Conservation (phyloP, 176 grass and related monocot species). For the Metroxylon sagu region DNA sequence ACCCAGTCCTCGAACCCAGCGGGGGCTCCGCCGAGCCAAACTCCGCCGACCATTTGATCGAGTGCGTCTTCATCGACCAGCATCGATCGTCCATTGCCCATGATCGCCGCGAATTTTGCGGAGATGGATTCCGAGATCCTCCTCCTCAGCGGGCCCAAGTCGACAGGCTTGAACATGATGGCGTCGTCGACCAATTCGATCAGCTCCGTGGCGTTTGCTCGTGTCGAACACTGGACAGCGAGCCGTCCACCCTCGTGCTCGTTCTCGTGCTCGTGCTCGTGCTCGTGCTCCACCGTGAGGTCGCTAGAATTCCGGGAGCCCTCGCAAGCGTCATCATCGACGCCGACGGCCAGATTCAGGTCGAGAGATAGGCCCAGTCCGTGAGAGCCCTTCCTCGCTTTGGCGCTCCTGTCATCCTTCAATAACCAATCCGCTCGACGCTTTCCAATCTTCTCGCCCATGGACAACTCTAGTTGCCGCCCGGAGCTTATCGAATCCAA, state of each 20-base stretch:
- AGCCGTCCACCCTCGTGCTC: neutral
- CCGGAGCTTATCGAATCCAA: neutral
- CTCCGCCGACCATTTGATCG: conserved; percentile 23
- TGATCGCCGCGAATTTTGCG: conserved; percentile 20
- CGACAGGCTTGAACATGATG: conserved; percentile 54
- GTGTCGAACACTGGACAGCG: conserved; percentile 7
- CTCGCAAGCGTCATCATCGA: conserved; percentile 37
- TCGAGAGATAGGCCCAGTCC: conserved; percentile 7
- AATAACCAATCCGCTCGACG: conserved; percentile 23
- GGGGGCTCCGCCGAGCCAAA: conserved; percentile 23
- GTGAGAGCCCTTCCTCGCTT: conserved; percentile 28
- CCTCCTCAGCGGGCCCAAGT: conserved; percentile 30
- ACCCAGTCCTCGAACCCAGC: conserved; percentile 3
- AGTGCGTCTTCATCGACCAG: conserved; percentile 32
- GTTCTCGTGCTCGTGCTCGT: conserved; percentile 7
- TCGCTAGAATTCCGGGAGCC: conserved; percentile 63
- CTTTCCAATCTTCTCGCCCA: conserved; percentile 16
- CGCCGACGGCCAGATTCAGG: conserved; percentile 44
- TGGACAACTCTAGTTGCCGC: conserved; percentile 45
- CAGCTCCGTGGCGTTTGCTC: conserved; percentile 21
- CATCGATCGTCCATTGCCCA: conserved; percentile 9
- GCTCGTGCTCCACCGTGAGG: conserved; percentile 62
- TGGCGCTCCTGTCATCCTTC: conserved; percentile 17
- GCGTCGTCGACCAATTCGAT: conserved; percentile 28
- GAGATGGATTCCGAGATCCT: conserved; percentile 36